phyloP scores from a whole-genome alignment of 228 moss, liverwort and hornwort species.

The Sphagnum magellanicum region DNA sequence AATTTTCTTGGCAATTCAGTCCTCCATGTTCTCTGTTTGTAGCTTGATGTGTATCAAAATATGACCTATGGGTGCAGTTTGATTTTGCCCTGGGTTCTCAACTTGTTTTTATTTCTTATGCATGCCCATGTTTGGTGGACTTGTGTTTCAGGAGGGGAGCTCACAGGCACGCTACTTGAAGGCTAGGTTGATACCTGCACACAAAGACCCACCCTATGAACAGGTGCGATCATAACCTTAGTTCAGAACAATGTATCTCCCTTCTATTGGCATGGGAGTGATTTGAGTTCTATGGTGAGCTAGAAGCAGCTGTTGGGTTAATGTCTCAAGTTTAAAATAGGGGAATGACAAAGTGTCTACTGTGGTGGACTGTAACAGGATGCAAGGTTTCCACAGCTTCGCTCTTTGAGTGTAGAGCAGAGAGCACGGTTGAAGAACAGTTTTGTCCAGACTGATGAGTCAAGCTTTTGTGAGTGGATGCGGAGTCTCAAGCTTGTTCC shows the following conservation, averaged over 20 bases:
- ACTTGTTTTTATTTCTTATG: too few species aligned
- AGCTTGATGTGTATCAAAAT: neutral
- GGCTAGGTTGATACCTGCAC: slow-evolving; percentile 86
- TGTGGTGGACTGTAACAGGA: slow-evolving; percentile 41
- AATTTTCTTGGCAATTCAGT: neutral
- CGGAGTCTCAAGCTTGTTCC: slow-evolving; percentile 79
- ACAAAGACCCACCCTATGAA: slow-evolving; percentile 89
- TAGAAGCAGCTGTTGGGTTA: too few species aligned
- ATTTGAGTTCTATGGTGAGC: neutral
- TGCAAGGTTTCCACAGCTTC: slow-evolving; percentile 84
- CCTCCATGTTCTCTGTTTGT: neutral
- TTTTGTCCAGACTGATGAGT: slow-evolving; percentile 82
- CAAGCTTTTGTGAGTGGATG: slow-evolving; percentile 95
- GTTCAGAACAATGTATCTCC: neutral
- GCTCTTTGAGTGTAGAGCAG: slow-evolving; percentile 63
- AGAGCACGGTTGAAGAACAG: slow-evolving; percentile 68
- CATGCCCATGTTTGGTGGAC: neutral
- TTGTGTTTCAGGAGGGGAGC: slow-evolving; percentile 68
- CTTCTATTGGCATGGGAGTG: neutral
- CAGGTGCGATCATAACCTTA: slow-evolving; percentile 41
- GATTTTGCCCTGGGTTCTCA: neutral
- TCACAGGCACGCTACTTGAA: slow-evolving; percentile 95
- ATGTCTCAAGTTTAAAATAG: too few species aligned
- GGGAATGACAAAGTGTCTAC: too few species aligned
- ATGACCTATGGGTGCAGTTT: neutral